Evolutionary conservation across 1,139 yeast genomes (phyloP), one percentile per base, ranked within the genome.

Genomic region (Candida sanyaensis): DNA sequence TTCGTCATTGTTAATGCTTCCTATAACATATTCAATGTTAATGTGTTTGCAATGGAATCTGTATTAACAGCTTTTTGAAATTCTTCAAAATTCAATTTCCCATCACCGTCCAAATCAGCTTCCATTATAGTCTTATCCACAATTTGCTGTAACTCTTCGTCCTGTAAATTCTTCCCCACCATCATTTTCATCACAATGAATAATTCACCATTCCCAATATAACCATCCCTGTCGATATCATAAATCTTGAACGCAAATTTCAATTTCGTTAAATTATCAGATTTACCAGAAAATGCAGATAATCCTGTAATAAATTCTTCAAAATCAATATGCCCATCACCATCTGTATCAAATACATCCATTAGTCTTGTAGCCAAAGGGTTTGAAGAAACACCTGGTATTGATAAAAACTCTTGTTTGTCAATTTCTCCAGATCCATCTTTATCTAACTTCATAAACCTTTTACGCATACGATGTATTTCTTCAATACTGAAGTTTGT

Each of bases 61-160:
- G 84, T 81, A 54, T 86, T 88, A 27, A 87, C 87, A 0, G 89
- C 88, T 50, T 75, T 77, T 58, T 80, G 83, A 65, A 93, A 95
- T 72, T 95, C 99, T 38, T 83, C 92, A 63, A 91, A 93, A 53
- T 87, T 85, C 51, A 95, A 72, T 58, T 80, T 82, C 1, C 97
- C 97, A 62, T 92, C 98, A 1, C 96, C 96, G 61, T 95, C 98
- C 37, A 68, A 64, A 62, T 95, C 99, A 34, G 95, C 95, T 64
- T 93, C 98, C 86, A 91, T 84, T 57, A 95, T 90, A 1, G 99
- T 91, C 66, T 95, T 84, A 65, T 95, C 99, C 12, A 92, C 97
- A 50, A 92, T 82, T 66, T 93, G 99, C 65, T 95, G 99, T 53
- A 95, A 75, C 61, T 93, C 97, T 34, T 81, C 84, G 51, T 89